Evolutionary conservation across 495 filamentous ascomycete genomes (phyloP), one percentile per base, ranked within the genome.

Genomic region (Penicillium samsonianum): DNA sequence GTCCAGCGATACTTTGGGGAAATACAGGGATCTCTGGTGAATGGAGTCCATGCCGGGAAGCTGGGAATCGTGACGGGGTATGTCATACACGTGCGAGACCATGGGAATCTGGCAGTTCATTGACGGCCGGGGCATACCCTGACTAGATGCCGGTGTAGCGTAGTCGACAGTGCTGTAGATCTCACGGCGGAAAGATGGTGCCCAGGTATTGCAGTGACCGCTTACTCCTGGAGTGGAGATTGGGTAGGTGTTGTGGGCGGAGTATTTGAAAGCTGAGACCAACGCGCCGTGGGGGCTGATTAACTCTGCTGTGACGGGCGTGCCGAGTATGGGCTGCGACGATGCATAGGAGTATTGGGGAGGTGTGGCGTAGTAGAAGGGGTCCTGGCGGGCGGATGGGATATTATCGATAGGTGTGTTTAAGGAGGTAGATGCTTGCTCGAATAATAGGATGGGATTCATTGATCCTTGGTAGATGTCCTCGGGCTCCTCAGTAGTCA

Each of bases 111-210:
- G 69, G 61, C 72, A 73, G 40, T 57, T 53, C 56, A 75, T 66
- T 9, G 62, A 31, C 6, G 65, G 30, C 20, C 61, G 69, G 6
- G 62, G 35, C 22, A 77, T 49, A 14, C 69, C 48, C 35, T 73
- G 73, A 8, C 35, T 65, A 14, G 59, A 47, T 4, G 60, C 20
- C 0, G 67, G 50, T 5, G 64, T 26, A 14, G 53, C 60, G 60
- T 71, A 78, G 41, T 72, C 72, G 14, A 77, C 64, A 0, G 74
- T 55, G 22, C 62, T 60, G 67, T 72, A 79, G 37, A 77, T 63
- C 41, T 71, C 70, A 40, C 68, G 73, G 14, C 74, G 70, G 65
- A 74, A 77, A 5, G 70, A 60, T 2, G 76, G 69, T 8, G 65
- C 53, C 73, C 75, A 79, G 17, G 63, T 37, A 19, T 75, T 70